phyloP scores from a whole-genome alignment of 2,329 filamentous ascomycete genomes.

The Botrytis medusae region DNA sequence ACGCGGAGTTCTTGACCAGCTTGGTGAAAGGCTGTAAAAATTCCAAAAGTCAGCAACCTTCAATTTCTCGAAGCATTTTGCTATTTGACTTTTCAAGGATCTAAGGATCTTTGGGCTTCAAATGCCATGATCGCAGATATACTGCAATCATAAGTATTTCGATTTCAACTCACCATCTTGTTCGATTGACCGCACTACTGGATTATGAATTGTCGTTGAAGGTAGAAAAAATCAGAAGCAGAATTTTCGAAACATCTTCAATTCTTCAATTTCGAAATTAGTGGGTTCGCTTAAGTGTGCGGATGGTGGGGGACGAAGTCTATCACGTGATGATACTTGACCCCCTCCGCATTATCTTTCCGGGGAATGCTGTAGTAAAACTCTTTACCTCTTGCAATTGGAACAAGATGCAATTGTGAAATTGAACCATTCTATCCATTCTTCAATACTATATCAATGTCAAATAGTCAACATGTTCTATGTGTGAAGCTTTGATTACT shows the following conservation, averaged over 20 bases:
- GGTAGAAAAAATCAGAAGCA: slow-evolving; percentile 23
- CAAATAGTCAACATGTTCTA: neutral
- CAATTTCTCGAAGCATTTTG: slow-evolving; percentile 97
- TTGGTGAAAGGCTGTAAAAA: slow-evolving; percentile 81
- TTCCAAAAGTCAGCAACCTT: slow-evolving; percentile 99
- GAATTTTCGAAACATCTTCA: slow-evolving; percentile 17
- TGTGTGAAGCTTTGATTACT: neutral
- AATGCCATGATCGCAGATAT: slow-evolving; percentile 21
- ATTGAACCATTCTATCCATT: neutral
- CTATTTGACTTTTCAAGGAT: slow-evolving; percentile 56
- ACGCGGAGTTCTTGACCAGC: slow-evolving; percentile 94
- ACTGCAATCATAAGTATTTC: slow-evolving; percentile 22
- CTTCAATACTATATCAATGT: neutral
- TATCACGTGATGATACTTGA: neutral
- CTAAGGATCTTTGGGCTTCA: slow-evolving; percentile 30
- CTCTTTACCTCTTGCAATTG: neutral
- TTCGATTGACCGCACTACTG: slow-evolving; percentile 45
- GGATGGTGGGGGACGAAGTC: slow-evolving; percentile 21
- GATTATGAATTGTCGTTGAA: slow-evolving; percentile 45
- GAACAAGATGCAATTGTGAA: neutral
- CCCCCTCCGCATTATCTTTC: neutral
- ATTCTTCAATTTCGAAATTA: slow-evolving; percentile 15
- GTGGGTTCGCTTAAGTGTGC: slow-evolving; percentile 10
- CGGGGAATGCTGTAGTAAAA: neutral
- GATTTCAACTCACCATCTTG: slow-evolving; percentile 67